A percentile compares a stretch with the other conserved stretches of the same genome.
Conservation (phyloP, 1,284 basidiomycete genomes). For the Ganoderma meredithae region DNA sequence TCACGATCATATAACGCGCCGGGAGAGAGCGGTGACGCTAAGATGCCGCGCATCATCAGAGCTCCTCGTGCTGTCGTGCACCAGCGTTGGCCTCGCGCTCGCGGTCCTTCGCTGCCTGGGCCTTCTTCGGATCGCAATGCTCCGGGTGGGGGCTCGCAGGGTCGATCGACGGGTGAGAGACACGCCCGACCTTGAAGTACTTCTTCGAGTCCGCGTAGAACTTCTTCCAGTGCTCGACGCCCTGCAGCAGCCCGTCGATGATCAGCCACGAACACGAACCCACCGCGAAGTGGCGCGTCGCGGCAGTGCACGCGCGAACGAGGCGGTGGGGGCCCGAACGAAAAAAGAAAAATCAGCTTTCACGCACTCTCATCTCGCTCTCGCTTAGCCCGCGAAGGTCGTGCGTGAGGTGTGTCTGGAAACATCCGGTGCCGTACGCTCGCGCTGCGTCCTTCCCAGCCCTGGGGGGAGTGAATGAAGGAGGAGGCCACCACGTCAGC, state of each 20-base stretch:
- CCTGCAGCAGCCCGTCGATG: conserved; percentile 48
- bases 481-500: conserved; percentile 14
- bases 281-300: background rate
- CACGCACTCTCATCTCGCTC: conserved; percentile 71
- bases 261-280: conserved; percentile 5
- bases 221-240: conserved; percentile 85
- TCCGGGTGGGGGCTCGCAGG: conserved; percentile 80
- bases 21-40: conserved; percentile 14
- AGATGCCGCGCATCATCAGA: conserved; percentile 38
- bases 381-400: conserved; percentile 85
- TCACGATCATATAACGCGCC: conserved; percentile 27
- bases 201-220: conserved; percentile 86
- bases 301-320: conserved; percentile 12
- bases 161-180: conserved; percentile 80
- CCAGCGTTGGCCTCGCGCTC: conserved; percentile 34
- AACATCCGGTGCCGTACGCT: conserved; percentile 93
- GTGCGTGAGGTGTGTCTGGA: conserved; percentile 88
- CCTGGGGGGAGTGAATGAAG: conserved; percentile 48
- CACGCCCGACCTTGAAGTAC: conserved; percentile 80
- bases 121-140: conserved; percentile 75
- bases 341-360: conserved; percentile 10
- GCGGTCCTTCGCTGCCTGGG: conserved; percentile 30
- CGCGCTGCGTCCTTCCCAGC: conserved; percentile 89
- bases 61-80: conserved; percentile 45
- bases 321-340: conserved; percentile 7